Base-by-base conservation (phyloP, 1,284 basidiomycete species). In the Naganishia albida region DNA sequence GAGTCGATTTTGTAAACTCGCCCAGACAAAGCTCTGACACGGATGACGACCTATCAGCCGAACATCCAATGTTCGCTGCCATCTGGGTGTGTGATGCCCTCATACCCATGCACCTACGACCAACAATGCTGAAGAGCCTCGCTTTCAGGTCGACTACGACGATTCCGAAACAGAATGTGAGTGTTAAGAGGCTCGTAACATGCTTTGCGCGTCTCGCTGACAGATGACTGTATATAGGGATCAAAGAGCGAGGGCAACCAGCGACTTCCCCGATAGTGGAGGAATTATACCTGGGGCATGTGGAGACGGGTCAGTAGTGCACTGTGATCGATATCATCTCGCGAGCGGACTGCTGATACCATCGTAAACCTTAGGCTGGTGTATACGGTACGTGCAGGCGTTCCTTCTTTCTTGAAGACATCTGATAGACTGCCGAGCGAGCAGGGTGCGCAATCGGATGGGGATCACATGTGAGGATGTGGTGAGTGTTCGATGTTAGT, bases 181-280 rank as follows among this genome's bases (percentile, higher is more conserved):
- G 65, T 44, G 20, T 49, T 16, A 8, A 2, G 38, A 16, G 38
- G 4, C n/a, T 16, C 39, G 40, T 15, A 7, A 18, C 7, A 20
- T 12, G 20, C 1, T 44, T 7, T 6, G 13, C 8, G 25, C 6
- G 40, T 15, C 1, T 30, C 23, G 15, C 28, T 26, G 23, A 30
- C 15, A 12, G 2, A 40, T 28, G 18, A 3, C 3, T 10, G 30
- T 16, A 6, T 12, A 48, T 40, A 63, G 75, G 75, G 75, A 75
- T 75, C 71, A 78, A 78, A 70, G 76, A 78, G 65, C 62, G 76
- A 38, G 75, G 75, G 20, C 76, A 78, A 59, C 76, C 76, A 8
- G 76, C 76, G 25, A 78, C 76, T n/a, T 74, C 73, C 0, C 76
- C 76, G 8, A 78, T 78, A 23, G 75, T 77, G 18, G 76, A 78